Conservation (phyloP, 768 basidiomycete genomes). For the Pilatotrama ljubarskyi region DNA sequence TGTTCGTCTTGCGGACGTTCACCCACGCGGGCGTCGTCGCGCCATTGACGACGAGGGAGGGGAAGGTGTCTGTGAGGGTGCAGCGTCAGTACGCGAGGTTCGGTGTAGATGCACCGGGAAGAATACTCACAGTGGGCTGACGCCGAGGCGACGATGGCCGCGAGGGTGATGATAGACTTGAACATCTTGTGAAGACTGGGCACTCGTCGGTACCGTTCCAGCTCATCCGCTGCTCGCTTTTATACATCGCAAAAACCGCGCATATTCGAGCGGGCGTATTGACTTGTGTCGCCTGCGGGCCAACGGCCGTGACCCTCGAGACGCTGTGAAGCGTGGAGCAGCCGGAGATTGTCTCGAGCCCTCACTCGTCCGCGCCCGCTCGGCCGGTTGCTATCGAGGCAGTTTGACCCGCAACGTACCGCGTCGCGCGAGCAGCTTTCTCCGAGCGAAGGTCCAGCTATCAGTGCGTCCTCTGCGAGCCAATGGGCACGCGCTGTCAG, state of each 20-base stretch:
- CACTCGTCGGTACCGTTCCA: slow-evolving; percentile 2
- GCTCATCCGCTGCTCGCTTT: neutral
- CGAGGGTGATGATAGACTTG: slow-evolving; percentile 15
- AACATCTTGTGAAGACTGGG: slow-evolving; percentile 14
- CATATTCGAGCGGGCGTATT: neutral
- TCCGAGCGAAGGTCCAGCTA: slow-evolving; percentile 11
- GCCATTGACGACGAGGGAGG: slow-evolving; percentile 31
- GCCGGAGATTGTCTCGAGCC: slow-evolving; percentile 6
- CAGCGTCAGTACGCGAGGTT: neutral
- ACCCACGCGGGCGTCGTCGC: slow-evolving; percentile 30
- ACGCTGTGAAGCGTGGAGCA: neutral
- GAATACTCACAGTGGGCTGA: slow-evolving; percentile 19
- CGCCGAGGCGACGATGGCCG: slow-evolving; percentile 15
- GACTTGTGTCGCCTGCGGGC: neutral
- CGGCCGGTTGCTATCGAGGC: neutral
- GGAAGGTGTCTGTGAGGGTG: slow-evolving; percentile 31
- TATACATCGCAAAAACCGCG: slow-evolving; percentile 1
- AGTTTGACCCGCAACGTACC: slow-evolving; percentile 2
- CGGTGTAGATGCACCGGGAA: neutral
- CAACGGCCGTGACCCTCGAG: neutral
- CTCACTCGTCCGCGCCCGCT: neutral
- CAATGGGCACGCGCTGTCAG: neutral
- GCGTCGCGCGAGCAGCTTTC: slow-evolving; percentile 13
- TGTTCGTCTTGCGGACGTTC: slow-evolving; percentile 34
- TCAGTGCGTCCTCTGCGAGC: neutral